Percentiles rank a stretch among this genome's conserved stretches.
Evolutionary conservation across 768 basidiomycete genomes (phyloP).

Genomic region (Lactarius pseudohatsudake): DNA sequence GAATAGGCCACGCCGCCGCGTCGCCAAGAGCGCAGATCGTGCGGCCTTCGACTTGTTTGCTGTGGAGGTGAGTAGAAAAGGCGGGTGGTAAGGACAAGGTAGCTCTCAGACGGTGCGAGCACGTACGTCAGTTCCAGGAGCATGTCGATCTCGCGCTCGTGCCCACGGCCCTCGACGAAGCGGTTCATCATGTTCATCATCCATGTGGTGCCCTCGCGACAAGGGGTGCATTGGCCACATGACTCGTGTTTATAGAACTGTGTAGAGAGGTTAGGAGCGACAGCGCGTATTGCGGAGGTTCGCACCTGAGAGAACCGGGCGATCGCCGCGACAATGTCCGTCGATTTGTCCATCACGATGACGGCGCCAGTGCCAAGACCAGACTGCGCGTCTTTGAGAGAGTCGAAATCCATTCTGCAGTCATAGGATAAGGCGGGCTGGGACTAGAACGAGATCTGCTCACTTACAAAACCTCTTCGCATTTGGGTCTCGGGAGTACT

Average conservation of each 20-base stretch:
- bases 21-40: conserved; percentile 98
- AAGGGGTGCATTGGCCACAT: conserved; percentile 96
- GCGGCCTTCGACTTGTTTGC: conserved; percentile 95
- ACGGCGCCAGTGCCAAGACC: conserved; percentile 98
- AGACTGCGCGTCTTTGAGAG: conserved; percentile 92
- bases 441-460: background rate
- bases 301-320: conserved; percentile 83
- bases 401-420: conserved; percentile 96
- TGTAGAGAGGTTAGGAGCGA: conserved; percentile 7
- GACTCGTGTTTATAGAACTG: conserved; percentile 99
- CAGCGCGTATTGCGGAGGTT: conserved; percentile 4
- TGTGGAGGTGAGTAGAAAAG: conserved; percentile 34
- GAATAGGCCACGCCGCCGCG: conserved; percentile 98
- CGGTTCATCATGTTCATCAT: conserved; percentile 99
- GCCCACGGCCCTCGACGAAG: conserved; percentile 88
- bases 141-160: conserved; percentile 97
- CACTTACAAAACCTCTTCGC: conserved; percentile 84
- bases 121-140: conserved; percentile 88
- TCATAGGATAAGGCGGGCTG: background rate
- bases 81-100: conserved; percentile 4
- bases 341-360: conserved; percentile 98
- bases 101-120: background rate
- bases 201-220: conserved; percentile 95
- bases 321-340: conserved; percentile 92
- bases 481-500: conserved; percentile 79